Base-by-base conservation (phyloP, 1,284 basidiomycete species). In the Leccinum pseudoinsigne region DNA sequence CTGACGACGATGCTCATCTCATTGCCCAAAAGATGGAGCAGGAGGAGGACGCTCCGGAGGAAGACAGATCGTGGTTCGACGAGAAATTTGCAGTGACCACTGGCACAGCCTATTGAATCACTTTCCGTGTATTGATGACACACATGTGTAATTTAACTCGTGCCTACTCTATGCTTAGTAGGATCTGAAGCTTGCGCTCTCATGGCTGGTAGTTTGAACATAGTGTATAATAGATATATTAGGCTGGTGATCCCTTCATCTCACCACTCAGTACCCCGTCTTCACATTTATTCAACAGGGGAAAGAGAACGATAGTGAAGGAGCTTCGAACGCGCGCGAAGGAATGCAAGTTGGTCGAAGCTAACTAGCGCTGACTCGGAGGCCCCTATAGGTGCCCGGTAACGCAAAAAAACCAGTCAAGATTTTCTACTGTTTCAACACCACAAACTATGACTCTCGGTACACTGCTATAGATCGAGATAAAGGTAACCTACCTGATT, bases 1-100 rank as follows among this genome's bases (percentile, higher is more conserved):
- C 72, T 14, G 1, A 7, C 3, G 62, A 65, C 6, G 71, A 73
- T 12, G 71, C 73, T 5, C 59, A 70, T 12, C 7, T 50, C 3
- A 64, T 72, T 23, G 62, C 68, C 2, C 58, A 55, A 55, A 71
- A 53, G 63, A 72, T 75, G 9, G 68, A 70, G 51, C 59, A 68
- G 12, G 50, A 62, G 6, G 64, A 26, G 45, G 67, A 70, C 4
- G 42, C 8, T 5, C 54, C 54, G 1, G 67, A 62, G 12, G 67
- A 68, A 28, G 61, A 63, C 14, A 70, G 21, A 34, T 59, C 58
- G 3, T 73, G 64, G 65, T 70, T 75, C 6, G 64, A 64, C 51
- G 64, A 75, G 42, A 73, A 68, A 57, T 57, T n/a, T 55, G 54
- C 28, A 21, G 31, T 40, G 60, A 71, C 9, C 21, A 21, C 28